Conservation (phyloP, 2,329 filamentous ascomycete genomes). For the Nothophoma quercina region DNA sequence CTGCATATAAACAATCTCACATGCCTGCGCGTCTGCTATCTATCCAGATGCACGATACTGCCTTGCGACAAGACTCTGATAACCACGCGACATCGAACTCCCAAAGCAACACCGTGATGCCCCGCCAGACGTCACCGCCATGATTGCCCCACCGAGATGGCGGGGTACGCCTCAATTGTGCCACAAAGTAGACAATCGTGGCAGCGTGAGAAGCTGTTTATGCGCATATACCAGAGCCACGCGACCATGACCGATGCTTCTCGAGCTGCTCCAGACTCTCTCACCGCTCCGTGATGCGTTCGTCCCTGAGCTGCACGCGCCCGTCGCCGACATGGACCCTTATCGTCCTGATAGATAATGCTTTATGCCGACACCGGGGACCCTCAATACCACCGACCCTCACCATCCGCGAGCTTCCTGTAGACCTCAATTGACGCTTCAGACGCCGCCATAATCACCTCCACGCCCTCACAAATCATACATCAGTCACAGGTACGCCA, state of each 20-base stretch:
- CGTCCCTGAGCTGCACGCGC: neutral
- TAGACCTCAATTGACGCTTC: conserved; percentile 16
- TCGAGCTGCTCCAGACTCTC: neutral
- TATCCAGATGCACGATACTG: neutral
- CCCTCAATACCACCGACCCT: conserved; percentile 16
- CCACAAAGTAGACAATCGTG: conserved; percentile 3
- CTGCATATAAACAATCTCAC: conserved; percentile 3
- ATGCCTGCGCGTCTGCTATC: conserved; percentile 3
- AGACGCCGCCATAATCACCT: conserved; percentile 1
- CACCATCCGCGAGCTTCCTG: conserved; percentile 23
- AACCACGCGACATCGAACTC: conserved; percentile 11
- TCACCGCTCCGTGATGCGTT: conserved; percentile 13
- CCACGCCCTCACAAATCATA: neutral
- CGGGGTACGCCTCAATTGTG: conserved; percentile 25
- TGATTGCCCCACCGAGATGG: conserved; percentile 28
- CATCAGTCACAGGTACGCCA: conserved; percentile 8
- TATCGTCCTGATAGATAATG: conserved; percentile 41
- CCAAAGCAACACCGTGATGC: conserved; percentile 28
- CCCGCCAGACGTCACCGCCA: conserved; percentile 15
- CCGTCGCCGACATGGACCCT: conserved; percentile 25
- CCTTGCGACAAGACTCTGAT: conserved; percentile 8
- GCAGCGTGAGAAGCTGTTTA: neutral
- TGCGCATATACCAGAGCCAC: neutral
- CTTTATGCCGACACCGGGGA: conserved; percentile 47
- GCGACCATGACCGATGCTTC: neutral